Base-by-base conservation (phyloP, 768 basidiomycete genomes). In the Solioccasus polychromus region DNA sequence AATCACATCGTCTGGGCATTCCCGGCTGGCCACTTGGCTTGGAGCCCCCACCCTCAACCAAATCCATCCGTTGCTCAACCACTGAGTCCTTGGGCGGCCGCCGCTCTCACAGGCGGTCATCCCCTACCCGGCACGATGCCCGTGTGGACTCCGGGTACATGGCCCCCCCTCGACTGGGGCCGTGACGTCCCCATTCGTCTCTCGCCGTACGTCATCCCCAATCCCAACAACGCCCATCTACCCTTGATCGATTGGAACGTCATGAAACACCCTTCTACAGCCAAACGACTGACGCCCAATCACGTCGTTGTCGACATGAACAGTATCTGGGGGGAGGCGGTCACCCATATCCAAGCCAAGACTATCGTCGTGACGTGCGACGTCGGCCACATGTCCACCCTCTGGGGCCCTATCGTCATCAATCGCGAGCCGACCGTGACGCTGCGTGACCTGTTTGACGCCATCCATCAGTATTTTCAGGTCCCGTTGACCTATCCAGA, bases 331-430 rank as follows among this genome's bases (percentile, higher is more conserved):
- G 41, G 24, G 1, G 35, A 64, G 10, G 7, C 52, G 1, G 50
- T 59, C 35, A 67, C 65, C 7, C 32, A 52, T 14, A 63, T 62
- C 17, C 35, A 52, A 0, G 49, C 55, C 2, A 35, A 47, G 4
- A 56, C 23, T 10, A 20, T 71, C 39, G 32, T 57, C 14, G 58
- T 71, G 12, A 45, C 48, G 4, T 61, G 62, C 35, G 56, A 58
- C 26, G 29, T 50, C 11, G 59, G 52, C 9, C 20, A 52, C 47
- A 52, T 62, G 58, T 53, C 55, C 4, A 51, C 51, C 4, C 57
- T 63, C 32, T 74, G 83, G 82, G 77, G 78, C 2, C 74, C 75
- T 1, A 71, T 83, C 45, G 47, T 70, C 30, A 54, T 81, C 39
- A 55, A 71, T 9, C 66, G 62, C 9, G 49, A 51, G 10, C 48